Evolutionary conservation across 768 basidiomycete genomes (phyloP).

Genomic region (Daedaleopsis sinensis): DNA sequence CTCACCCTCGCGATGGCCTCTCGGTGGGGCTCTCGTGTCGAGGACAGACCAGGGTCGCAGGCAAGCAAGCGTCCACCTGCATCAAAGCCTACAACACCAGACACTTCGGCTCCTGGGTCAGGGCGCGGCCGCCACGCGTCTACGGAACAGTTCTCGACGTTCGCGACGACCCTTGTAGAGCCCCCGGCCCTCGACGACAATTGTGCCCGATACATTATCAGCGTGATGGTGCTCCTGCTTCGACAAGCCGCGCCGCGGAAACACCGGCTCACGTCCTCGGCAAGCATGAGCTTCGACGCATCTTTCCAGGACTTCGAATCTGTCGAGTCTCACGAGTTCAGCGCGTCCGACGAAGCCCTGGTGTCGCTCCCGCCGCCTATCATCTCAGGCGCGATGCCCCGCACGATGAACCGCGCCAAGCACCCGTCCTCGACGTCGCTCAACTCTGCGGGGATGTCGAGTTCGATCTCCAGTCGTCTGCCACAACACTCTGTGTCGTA

Average conservation of each 20-base stretch:
- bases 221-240: conserved; percentile 82
- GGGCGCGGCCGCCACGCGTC: conserved; percentile 42
- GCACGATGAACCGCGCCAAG: conserved; percentile 19
- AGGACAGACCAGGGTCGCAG: conserved; percentile 47
- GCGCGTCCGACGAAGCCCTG: conserved; percentile 18
- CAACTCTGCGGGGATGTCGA: conserved; percentile 22
- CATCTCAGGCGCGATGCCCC: conserved; percentile 12
- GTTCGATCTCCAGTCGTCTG: conserved; percentile 12
- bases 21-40: conserved; percentile 61
- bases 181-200: conserved; percentile 77
- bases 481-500: conserved; percentile 25
- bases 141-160: conserved; percentile 43
- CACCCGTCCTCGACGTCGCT: conserved; percentile 22
- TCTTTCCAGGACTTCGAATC: conserved; percentile 75
- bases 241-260: conserved; percentile 68
- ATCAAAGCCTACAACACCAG: conserved; percentile 37
- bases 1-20: conserved; percentile 77
- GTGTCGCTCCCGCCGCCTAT: conserved; percentile 21
- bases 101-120: conserved; percentile 38
- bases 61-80: conserved; percentile 35
- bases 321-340: conserved; percentile 37
- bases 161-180: conserved; percentile 46
- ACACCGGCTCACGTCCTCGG: conserved; percentile 57
- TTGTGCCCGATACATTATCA: conserved; percentile 79
- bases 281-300: conserved; percentile 61